Percentiles rank a stretch among this genome's conserved stretches.
Evolutionary conservation across 2,329 filamentous ascomycete species (phyloP).

Genomic region (Phyllosticta ampelicida): DNA sequence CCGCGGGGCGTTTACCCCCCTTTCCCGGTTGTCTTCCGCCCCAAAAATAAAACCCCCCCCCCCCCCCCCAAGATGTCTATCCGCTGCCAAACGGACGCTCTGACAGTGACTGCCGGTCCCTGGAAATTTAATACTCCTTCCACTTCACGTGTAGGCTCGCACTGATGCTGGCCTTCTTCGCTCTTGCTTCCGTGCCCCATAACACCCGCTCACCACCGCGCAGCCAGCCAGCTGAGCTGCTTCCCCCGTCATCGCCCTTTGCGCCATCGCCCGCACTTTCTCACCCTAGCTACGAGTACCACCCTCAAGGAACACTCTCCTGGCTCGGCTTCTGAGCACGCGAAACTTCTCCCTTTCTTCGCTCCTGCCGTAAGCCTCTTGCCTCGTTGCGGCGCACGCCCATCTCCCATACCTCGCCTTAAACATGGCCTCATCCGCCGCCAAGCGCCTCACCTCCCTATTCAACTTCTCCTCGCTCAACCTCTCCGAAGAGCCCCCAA

Average conservation of each 20-base stretch:
- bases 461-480: conserved; percentile 8
- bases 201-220: background rate
- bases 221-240: no score
- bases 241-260: background rate
- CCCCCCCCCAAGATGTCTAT: no score
- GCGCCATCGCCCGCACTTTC: background rate
- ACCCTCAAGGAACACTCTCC: background rate
- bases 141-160: background rate
- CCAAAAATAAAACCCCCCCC: conserved; percentile 1
- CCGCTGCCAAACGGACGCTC: conserved; percentile 6
- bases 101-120: conserved; percentile 1
- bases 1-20: no score
- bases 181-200: conserved; percentile 1
- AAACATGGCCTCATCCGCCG: conserved; percentile 6
- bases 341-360: conserved; percentile 2
- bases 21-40: background rate
- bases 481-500: conserved; percentile 2
- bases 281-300: background rate
- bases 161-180: background rate
- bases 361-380: background rate
- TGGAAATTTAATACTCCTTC: conserved; percentile 7
- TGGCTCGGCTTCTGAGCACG: background rate
- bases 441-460: conserved; percentile 10
- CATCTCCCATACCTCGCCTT: background rate
- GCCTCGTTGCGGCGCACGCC: conserved; percentile 7